Base-by-base conservation (phyloP, 257 asterid species). In the Ehretia macrophylla region DNA sequence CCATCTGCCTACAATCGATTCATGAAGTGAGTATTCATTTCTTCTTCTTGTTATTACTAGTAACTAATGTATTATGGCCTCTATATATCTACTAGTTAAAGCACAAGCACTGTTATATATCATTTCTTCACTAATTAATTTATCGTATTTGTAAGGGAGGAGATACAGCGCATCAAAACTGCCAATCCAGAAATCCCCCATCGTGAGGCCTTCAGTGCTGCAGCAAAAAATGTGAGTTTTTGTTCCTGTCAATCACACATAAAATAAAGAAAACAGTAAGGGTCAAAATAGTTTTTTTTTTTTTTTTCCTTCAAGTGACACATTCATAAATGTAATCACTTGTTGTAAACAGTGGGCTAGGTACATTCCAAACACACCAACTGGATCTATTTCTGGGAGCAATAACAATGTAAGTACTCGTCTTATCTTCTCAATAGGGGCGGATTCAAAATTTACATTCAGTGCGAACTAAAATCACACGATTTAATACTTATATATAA, bases 1-100 rank as follows among this genome's bases (percentile, higher is more conserved):
- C 99, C 97, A 66, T 93, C 97, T 51, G 99, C 99, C 65, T 93
- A 93, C 88, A 89, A 93, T 59, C 85, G 96, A 21, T 93, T 93
- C 91, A 93, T 93, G 96, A 89, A 89, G 99, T 92, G 69, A 51
- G 95, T 23, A 10, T 17, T 10, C 8, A 10, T 50, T 11, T 52
- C 60, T 17, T 0, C 16, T 17, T 27, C 19, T 47, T 35, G 0
- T 55, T 8, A 48, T 51, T 5, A 11, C 14, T 67, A 8, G 0
- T 17, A 50, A 42, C 8, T 5, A 45, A 9, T 8, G 5, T 45
- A 45, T 45, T 10, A 12, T n/a, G 8, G 2, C 55, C 12, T 20
- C 8, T 13, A 16, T 48, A 17, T 22, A 23, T 16, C 4, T 27
- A 4, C 11, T 38, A 55, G 18, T n/a, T 20, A 55, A 32, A 53